These are phyloP conservation scores for Euptelea pleiosperma DNA, from an alignment of 164 flowering plant species.

Conservation along the genomic window DNA sequence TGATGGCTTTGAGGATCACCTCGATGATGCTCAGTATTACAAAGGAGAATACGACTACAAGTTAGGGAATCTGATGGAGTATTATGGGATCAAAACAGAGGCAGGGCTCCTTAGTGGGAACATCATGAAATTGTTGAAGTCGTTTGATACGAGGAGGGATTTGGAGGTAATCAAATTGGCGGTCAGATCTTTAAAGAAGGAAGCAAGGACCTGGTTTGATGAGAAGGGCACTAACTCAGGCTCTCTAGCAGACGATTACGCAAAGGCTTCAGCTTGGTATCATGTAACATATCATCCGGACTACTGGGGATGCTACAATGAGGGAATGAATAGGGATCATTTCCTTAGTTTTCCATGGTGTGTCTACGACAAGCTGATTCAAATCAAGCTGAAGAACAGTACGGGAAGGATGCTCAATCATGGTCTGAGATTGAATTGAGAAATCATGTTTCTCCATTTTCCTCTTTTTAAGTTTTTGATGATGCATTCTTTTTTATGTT, in stretches of 20 bases:
- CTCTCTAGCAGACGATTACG: conserved; percentile 31
- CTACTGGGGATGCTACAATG: conserved; percentile 61
- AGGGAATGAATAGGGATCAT: conserved; percentile 57
- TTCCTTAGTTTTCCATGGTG: conserved; percentile 88
- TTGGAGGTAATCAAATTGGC: conserved; percentile 56
- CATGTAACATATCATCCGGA: conserved; percentile 69
- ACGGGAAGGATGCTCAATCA: background rate
- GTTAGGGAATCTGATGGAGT: conserved; percentile 70
- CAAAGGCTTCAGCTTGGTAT: conserved; percentile 92
- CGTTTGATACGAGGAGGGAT: conserved; percentile 51
- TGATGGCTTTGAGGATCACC: conserved; percentile 59
- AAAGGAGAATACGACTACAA: conserved; percentile 64
- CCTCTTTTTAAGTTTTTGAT: too few species aligned
- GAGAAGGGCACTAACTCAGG: conserved; percentile 19
- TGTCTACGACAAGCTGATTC: conserved; percentile 61
- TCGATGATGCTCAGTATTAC: conserved; percentile 58
- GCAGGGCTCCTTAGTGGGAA: conserved; percentile 72
- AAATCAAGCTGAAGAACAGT: conserved; percentile 46
- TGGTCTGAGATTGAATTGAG: conserved; percentile 13
- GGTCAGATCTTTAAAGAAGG: conserved; percentile 61
- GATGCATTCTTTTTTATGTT: too few species aligned
- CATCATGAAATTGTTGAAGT: conserved; percentile 53
- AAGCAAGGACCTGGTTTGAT: conserved; percentile 64
- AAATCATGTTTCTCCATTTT: too few species aligned
- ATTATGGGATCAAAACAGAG: conserved; percentile 75